Evolutionary conservation across 306 rosid genomes (phyloP).

Genomic region (Cicer chorassanicum): DNA sequence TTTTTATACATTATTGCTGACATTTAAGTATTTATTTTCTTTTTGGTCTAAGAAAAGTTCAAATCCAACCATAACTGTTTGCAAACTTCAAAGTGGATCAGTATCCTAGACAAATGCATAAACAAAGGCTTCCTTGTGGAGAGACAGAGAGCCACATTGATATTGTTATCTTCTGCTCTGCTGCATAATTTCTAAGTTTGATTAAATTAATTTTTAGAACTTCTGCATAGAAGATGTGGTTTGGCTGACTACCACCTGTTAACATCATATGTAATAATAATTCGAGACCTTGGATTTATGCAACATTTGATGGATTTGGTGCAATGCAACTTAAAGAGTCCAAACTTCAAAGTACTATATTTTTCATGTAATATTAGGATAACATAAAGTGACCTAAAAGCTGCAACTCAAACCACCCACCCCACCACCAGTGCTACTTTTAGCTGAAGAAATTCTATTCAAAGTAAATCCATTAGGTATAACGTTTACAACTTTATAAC

Average conservation of each 20-base stretch:
- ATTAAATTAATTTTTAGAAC: constrained; percentile 41
- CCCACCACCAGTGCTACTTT: constrained; percentile 44
- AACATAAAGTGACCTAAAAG: constrained; percentile 43
- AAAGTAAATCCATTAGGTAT: constrained; percentile 1
- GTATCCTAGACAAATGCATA: constrained; percentile 38
- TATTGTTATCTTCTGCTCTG: constrained; percentile 9
- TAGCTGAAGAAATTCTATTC: constrained; percentile 45
- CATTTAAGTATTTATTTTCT: constrained; percentile 29
- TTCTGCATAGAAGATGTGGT: constrained; percentile 35
- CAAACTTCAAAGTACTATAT: constrained; percentile 1
- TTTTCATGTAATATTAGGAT: constrained; percentile 19
- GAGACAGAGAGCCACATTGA: constrained; percentile 20
- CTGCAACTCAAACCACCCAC: constrained; percentile 41
- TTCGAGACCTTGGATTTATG: constrained; percentile 31
- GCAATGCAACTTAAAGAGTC: constrained; percentile 46
- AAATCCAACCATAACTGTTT: constrained; percentile 37
- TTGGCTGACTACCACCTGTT: constrained; percentile 35
- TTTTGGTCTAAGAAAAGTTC: constrained; percentile 36
- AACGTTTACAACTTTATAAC: constrained; percentile 55
- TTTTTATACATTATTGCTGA: constrained; percentile 24
- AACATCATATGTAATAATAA: constrained; percentile 19
- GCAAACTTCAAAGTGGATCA: constrained; percentile 46
- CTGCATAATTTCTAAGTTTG: constrained; percentile 29
- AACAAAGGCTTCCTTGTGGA: constrained; percentile 23
- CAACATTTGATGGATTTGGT: constrained; percentile 46